Percentiles rank a stretch among this genome's conserved stretches.
Evolutionary conservation across 83 land plant genomes (phyloP).

Genomic region (Picea mariana): DNA sequence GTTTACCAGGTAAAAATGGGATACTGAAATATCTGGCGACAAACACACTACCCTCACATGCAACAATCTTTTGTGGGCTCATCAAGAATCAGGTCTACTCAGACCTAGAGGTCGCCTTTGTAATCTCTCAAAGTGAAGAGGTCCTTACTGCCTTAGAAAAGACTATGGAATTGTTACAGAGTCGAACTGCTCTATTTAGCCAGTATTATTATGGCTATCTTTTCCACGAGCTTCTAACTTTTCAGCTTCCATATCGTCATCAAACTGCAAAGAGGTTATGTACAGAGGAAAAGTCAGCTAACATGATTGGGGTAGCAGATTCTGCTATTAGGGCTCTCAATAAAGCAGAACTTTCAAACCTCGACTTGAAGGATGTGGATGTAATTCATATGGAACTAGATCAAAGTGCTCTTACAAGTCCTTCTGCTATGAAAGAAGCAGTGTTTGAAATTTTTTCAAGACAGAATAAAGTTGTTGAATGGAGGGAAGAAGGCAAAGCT

Average conservation of each 20-base stretch:
- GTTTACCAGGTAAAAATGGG: conserved; percentile 91
- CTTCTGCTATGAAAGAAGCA: too few species aligned
- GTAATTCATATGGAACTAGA: too few species aligned
- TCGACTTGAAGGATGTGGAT: too few species aligned
- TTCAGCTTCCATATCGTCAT: conserved; percentile 91
- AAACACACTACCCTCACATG: conserved; percentile 77
- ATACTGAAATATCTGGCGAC: conserved; percentile 83
- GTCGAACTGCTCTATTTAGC: too few species aligned
- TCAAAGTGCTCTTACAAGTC: too few species aligned
- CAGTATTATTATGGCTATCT: conserved; percentile 72
- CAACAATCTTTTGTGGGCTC: conserved; percentile 83
- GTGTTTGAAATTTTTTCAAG: too few species aligned
- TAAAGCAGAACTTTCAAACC: too few species aligned
- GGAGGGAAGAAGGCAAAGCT: conserved; percentile 35
- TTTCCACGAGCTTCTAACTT: conserved; percentile 88
- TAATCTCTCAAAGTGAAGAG: conserved; percentile 69
- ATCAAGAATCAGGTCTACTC: conserved; percentile 96
- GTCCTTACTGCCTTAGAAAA: conserved; percentile 62
- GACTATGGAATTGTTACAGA: too few species aligned
- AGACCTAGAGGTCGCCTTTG: conserved; percentile 94
- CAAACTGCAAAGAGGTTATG: conserved; percentile 49
- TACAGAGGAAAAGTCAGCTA: conserved; percentile 17
- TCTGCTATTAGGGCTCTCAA: conserved; percentile 41
- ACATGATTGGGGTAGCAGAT: conserved; percentile 4
- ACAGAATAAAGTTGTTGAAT: conserved; percentile 73